Base-by-base conservation (phyloP, 345 rosid species). In the Combretum micranthum region DNA sequence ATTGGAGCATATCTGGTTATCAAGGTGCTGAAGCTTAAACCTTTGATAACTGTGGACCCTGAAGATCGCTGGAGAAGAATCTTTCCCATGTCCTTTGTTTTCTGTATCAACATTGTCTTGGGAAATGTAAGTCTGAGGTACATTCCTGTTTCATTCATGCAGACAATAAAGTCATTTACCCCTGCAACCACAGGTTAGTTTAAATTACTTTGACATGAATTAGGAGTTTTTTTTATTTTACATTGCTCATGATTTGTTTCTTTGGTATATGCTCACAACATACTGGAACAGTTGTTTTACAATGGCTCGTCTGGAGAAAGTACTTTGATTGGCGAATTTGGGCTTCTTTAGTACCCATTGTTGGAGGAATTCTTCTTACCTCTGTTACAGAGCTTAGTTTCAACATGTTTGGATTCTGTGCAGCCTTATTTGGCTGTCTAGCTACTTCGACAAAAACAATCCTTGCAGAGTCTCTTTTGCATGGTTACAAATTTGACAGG, bases 381-480 rank as follows among this genome's bases (percentile, higher is more conserved):
- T 93, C 99, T 56, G 52, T 89, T 22, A 93, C 99, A 16, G 99
- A 89, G 70, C 90, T 93, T 66, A 93, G 96, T 69, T 93, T 93
- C 62, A 93, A 93, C 71, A 82, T 85, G 83, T 71, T 93, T 61
- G 99, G 99, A 55, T 93, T 93, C 75, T 87, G 85, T 79, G 99
- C 99, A 63, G 99, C 99, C 39, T 49, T 93, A 64, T 80, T 93
- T 81, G 99, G 99, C 47, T 93, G 99, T 73, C 78, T 93, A 62
- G 99, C 99, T 65, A 93, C 99, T 79, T 93, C 99, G 22, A 93
- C 97, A n/a, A 93, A 93, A 82, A 93, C 99, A 14, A 93, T 93
- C 69, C 88, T 93, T 15, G 99, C 99, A 6, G 99, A 93, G 57
- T 93, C 99, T 69, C 83, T 93, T 56, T 78, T 93, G 55, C 99